phyloP scores from a whole-genome alignment of 2,329 filamentous ascomycete genomes.

The Ophiostoma populinum region DNA sequence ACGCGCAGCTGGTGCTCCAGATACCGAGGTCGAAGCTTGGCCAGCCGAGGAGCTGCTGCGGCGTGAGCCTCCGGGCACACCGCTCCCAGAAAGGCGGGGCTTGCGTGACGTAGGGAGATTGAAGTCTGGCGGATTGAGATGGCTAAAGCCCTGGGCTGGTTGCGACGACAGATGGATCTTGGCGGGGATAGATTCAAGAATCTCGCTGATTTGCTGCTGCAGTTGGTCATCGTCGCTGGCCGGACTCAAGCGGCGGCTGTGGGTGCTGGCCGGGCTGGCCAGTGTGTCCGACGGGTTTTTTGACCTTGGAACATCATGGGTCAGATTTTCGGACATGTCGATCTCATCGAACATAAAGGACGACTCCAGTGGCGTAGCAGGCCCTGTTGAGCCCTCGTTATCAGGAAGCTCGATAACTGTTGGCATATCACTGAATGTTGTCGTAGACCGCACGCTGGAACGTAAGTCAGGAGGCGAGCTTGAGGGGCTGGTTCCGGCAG shows the following conservation, averaged over 20 bases:
- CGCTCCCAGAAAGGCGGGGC: background rate
- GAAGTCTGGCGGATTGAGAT: constrained; percentile 41
- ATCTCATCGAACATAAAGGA: constrained; percentile 24
- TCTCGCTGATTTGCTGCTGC: constrained; percentile 63
- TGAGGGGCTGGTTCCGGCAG: constrained; percentile 21
- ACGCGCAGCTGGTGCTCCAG: no score
- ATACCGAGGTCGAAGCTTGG: no score
- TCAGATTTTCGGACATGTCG: constrained; percentile 21
- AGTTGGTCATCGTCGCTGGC: constrained; percentile 46
- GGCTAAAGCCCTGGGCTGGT: constrained; percentile 27
- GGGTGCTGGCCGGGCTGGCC: constrained; percentile 13
- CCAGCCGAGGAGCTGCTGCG: no score
- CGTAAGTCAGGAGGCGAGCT: constrained; percentile 29
- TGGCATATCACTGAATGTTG: constrained; percentile 29
- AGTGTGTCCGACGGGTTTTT: constrained; percentile 21
- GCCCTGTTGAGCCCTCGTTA: constrained; percentile 21
- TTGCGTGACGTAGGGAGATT: constrained; percentile 22
- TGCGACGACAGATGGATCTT: constrained; percentile 56
- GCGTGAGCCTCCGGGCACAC: background rate
- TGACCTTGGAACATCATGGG: background rate
- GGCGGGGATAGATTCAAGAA: constrained; percentile 60
- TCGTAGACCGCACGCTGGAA: constrained; percentile 20
- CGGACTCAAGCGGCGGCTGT: constrained; percentile 19
- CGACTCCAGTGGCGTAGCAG: constrained; percentile 24
- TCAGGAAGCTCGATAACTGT: constrained; percentile 24